Evolutionary conservation across 208 protist genomes (phyloP).

Genomic region (Angomonas deanei): DNA sequence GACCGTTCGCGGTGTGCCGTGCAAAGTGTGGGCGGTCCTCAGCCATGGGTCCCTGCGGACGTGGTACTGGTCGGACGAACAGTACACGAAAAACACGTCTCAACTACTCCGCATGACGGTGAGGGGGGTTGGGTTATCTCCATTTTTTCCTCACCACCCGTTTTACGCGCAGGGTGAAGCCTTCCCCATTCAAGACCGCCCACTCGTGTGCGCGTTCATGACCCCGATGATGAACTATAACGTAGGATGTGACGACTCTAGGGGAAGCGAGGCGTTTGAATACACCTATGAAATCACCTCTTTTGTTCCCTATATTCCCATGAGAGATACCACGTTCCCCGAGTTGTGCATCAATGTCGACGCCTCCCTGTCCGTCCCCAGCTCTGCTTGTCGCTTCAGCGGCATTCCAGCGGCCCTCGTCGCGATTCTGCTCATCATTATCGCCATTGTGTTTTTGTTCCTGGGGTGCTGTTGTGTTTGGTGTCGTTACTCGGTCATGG

Average conservation of each 20-base stretch:
- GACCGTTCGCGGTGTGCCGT: constrained; percentile 34
- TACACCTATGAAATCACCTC: constrained; percentile 39
- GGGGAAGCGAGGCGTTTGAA: constrained; percentile 2
- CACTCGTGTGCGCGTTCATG: constrained; percentile 17
- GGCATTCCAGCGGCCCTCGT: constrained; percentile 1
- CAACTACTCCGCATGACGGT: constrained; percentile 39
- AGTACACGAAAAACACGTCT: background rate
- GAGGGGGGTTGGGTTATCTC: constrained; percentile 16
- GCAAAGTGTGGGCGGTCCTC: constrained; percentile 25
- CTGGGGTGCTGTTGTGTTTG: constrained; percentile 23
- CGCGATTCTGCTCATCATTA: constrained; percentile 13
- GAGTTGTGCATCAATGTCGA: constrained; percentile 1
- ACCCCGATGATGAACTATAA: constrained; percentile 7
- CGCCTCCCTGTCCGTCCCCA: constrained; percentile 15
- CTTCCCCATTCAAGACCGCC: constrained; percentile 19
- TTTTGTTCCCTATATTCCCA: constrained; percentile 19
- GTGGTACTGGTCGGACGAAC: constrained; percentile 32
- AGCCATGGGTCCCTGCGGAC: constrained; percentile 19
- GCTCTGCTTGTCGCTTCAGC: constrained; percentile 12
- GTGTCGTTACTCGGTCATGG: constrained; percentile 19
- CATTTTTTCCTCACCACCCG: constrained; percentile 45
- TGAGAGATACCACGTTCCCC: constrained; percentile 1
- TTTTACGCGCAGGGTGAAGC: constrained; percentile 33
- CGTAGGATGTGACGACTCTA: constrained; percentile 8
- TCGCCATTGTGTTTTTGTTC: constrained; percentile 20